Evolutionary conservation across 2,329 filamentous ascomycete species (phyloP).

Genomic region (Ophiocordyceps sinensis): DNA sequence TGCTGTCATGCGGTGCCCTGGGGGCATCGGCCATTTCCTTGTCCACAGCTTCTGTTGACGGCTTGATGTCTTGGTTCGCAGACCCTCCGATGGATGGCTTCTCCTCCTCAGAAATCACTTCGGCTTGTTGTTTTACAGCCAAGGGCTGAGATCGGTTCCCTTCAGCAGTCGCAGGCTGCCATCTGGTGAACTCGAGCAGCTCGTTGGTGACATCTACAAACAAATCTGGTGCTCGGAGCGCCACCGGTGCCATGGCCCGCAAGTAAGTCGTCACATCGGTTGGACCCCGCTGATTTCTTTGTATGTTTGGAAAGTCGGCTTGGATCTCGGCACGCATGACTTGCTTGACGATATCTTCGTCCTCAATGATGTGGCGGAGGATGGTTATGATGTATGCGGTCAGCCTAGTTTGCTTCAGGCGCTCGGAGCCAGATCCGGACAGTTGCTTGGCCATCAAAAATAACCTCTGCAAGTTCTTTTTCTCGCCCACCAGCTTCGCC

Average conservation of each 20-base stretch:
- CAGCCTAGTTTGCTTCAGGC: constrained; percentile 43
- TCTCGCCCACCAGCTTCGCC: constrained; percentile 67
- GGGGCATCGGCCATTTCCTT: constrained; percentile 48
- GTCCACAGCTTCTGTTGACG: constrained; percentile 42
- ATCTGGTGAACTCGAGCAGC: constrained; percentile 59
- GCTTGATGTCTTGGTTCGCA: constrained; percentile 34
- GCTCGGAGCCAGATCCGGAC: constrained; percentile 60
- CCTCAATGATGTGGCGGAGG: constrained; percentile 84
- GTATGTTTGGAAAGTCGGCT: constrained; percentile 50
- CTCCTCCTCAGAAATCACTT: constrained; percentile 6
- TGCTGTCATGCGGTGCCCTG: constrained; percentile 53
- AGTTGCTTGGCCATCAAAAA: constrained; percentile 96
- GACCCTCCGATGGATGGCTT: constrained; percentile 5
- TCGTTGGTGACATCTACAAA: constrained; percentile 85
- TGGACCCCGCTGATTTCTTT: constrained; percentile 32
- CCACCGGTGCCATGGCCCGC: constrained; percentile 63
- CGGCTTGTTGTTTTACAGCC: constrained; percentile 24
- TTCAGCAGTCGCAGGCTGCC: constrained; percentile 24
- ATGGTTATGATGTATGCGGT: constrained; percentile 63
- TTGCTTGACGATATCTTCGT: constrained; percentile 79
- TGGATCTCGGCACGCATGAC: constrained; percentile 86
- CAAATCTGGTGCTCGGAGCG: constrained; percentile 65
- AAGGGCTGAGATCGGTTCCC: constrained; percentile 19
- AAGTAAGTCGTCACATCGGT: constrained; percentile 61
- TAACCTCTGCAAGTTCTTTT: constrained; percentile 73